phyloP scores from a whole-genome alignment of 352 stramenopile species.

The Phytophthora kernoviae region DNA sequence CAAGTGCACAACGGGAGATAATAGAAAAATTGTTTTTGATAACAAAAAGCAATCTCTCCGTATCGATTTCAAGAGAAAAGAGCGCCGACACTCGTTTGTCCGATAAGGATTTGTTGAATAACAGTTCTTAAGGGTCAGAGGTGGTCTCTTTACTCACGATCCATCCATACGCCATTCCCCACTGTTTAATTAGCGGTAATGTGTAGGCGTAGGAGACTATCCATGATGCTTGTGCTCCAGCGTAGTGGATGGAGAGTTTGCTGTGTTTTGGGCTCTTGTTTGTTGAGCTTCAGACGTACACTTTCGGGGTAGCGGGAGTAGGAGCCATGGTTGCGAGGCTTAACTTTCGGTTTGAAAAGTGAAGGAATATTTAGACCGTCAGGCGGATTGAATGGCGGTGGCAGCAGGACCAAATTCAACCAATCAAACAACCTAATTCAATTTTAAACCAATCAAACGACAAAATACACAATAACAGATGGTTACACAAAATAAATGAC shows the following conservation, averaged over 20 bases:
- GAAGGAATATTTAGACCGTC: constrained; percentile 12
- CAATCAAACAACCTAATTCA: background rate
- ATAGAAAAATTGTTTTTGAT: constrained; percentile 34
- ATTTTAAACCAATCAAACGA: no score
- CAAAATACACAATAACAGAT: no score
- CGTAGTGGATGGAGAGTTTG: background rate
- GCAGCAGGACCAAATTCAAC: no score
- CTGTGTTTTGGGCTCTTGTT: background rate
- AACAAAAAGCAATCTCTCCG: constrained; percentile 41
- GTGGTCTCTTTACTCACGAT: constrained; percentile 79
- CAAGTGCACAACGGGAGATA: constrained; percentile 75
- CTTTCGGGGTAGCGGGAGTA: constrained; percentile 70
- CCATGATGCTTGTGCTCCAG: constrained; percentile 34
- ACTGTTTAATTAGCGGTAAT: constrained; percentile 2
- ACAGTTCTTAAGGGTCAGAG: background rate
- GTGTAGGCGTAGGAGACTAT: constrained; percentile 54
- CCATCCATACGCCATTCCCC: constrained; percentile 50
- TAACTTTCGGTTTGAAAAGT: constrained; percentile 93
- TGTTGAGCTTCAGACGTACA: constrained; percentile 55
- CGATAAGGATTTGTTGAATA: background rate
- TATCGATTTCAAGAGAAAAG: constrained; percentile 91
- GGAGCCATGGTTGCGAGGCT: constrained; percentile 81
- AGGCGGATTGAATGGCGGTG: constrained; percentile 43
- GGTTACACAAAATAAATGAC: no score
- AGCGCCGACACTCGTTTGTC: constrained; percentile 9